phyloP scores from a whole-genome alignment of 768 basidiomycete genomes.

The Kwoniella sp. region DNA sequence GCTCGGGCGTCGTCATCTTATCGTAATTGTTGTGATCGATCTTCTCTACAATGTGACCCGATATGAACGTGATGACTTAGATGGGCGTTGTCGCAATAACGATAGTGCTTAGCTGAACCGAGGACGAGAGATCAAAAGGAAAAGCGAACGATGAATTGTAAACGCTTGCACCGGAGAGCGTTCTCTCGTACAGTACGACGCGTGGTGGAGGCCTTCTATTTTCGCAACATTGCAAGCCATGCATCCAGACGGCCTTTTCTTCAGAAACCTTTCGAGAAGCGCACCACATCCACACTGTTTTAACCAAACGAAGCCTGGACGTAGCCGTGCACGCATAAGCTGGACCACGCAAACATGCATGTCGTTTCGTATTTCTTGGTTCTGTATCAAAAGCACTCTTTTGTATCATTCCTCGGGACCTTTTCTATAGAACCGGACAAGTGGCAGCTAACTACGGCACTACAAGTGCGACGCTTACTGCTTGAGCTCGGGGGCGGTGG shows the following conservation, averaged over 20 bases:
- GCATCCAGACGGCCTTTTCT: background rate
- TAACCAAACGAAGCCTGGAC: too few species aligned
- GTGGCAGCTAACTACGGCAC: background rate
- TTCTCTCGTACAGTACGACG: background rate
- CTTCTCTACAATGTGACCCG: too few species aligned
- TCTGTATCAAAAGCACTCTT: background rate
- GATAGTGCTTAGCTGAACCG: too few species aligned
- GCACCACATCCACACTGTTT: too few species aligned
- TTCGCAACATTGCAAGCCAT: background rate
- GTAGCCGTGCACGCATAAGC: too few species aligned
- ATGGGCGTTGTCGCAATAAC: too few species aligned
- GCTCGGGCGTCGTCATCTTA: conserved; percentile 26
- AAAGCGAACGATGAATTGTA: too few species aligned
- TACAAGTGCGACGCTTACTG: conserved; percentile 10
- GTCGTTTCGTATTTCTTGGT: conserved; percentile 2
- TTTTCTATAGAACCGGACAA: background rate
- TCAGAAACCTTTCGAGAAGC: background rate
- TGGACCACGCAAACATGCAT: conserved; percentile 9
- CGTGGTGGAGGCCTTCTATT: conserved; percentile 12
- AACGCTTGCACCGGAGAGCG: too few species aligned
- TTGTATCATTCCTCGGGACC: background rate
- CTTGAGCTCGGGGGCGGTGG: conserved; percentile 64
- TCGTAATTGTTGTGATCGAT: background rate
- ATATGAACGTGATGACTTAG: too few species aligned
- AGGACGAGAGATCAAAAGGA: too few species aligned